Evolutionary conservation across 176 grass and related monocot species (phyloP).

Genomic region (Triticum turgidum): DNA sequence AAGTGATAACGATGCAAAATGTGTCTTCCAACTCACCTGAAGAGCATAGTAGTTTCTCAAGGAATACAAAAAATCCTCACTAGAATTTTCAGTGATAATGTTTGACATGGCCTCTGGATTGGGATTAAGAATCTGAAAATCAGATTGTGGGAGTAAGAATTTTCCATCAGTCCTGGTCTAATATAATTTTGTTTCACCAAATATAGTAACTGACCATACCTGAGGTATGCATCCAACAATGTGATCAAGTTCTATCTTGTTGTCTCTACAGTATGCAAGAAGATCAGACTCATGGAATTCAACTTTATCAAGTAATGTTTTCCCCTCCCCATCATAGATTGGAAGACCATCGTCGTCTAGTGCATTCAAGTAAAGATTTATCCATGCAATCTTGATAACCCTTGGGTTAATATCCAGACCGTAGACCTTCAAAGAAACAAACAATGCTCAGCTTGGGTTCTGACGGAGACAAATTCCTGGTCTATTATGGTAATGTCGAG

Average conservation of each 20-base stretch:
- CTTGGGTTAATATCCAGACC: constrained; percentile 90
- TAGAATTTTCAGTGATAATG: constrained; percentile 83
- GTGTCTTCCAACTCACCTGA: constrained; percentile 58
- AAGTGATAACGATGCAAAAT: not conserved
- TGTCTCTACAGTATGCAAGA: constrained; percentile 84
- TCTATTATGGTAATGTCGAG: not conserved
- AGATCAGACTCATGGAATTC: constrained; percentile 98
- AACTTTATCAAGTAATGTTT: constrained; percentile 89
- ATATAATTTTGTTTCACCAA: constrained; percentile 13
- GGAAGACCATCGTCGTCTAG: constrained; percentile 74
- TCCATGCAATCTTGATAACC: constrained; percentile 92
- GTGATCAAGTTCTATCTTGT: constrained; percentile 84
- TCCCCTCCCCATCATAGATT: constrained; percentile 76
- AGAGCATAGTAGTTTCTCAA: constrained; percentile 96
- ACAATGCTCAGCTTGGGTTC: constrained; percentile 22
- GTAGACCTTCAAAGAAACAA: constrained; percentile 63
- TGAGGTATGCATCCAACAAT: constrained; percentile 98
- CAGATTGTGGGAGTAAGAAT: not conserved
- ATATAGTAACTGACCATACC: constrained; percentile 40
- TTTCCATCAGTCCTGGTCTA: not conserved
- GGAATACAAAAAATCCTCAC: constrained; percentile 81
- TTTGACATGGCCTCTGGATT: constrained; percentile 98
- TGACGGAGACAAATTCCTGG: not conserved
- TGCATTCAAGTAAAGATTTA: constrained; percentile 97
- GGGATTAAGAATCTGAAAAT: constrained; percentile 88